Percentiles rank a stretch among this genome's conserved stretches.
Conservation (phyloP, 768 basidiomycete genomes). For the Thelephora ganbajun region DNA sequence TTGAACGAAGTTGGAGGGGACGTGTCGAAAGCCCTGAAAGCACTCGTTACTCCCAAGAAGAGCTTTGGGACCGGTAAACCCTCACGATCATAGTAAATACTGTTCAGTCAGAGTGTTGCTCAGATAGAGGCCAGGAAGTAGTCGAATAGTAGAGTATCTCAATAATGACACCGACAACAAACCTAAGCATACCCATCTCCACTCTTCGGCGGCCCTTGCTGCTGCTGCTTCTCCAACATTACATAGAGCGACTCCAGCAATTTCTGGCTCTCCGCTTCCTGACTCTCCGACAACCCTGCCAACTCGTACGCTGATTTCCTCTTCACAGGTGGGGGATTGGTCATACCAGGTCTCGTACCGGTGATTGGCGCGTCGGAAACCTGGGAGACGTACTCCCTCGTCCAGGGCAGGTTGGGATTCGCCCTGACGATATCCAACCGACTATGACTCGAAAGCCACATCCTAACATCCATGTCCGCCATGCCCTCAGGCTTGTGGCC, state of each 20-base stretch:
- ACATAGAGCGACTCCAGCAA: too few species aligned
- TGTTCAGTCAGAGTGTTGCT: too few species aligned
- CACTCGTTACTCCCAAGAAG: constrained; percentile 9
- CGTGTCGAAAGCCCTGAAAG: constrained; percentile 31
- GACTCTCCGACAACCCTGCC: too few species aligned
- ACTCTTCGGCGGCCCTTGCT: too few species aligned
- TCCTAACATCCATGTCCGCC: constrained; percentile 20
- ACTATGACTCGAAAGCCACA: constrained; percentile 18
- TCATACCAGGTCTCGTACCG: background rate
- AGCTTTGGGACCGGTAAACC: background rate
- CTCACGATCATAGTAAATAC: too few species aligned
- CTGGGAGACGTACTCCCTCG: constrained; percentile 27
- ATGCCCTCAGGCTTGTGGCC: constrained; percentile 25
- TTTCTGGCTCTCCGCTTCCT: too few species aligned
- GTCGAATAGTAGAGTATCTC: too few species aligned
- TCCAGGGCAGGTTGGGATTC: constrained; percentile 38
- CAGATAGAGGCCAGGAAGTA: too few species aligned
- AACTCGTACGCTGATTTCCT: too few species aligned
- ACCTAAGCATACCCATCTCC: too few species aligned
- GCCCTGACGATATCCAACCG: constrained; percentile 18
- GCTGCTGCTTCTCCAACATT: too few species aligned
- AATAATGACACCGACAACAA: too few species aligned
- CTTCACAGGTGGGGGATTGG: background rate
- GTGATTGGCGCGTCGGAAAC: background rate
- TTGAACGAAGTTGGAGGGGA: constrained; percentile 40